Evolutionary conservation across 768 basidiomycete genomes (phyloP).

Genomic region (Tephrocybe sp.): DNA sequence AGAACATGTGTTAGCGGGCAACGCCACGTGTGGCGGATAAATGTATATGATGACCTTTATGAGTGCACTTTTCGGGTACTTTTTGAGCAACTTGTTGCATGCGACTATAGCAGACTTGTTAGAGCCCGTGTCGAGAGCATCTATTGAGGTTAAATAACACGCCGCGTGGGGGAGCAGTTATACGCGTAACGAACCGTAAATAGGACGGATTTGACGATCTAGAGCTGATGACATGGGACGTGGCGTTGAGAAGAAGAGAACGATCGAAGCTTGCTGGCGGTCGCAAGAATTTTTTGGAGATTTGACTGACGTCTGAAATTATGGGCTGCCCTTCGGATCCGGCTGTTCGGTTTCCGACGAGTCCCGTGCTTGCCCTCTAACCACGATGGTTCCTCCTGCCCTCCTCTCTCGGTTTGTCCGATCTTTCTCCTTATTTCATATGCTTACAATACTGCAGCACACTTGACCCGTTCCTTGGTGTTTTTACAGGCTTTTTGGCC

Average conservation of each 20-base stretch:
- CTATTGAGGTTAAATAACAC: conserved; percentile 32
- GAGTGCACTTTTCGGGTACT: conserved; percentile 70
- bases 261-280: not conserved
- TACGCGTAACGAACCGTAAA: conserved; percentile 60
- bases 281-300: conserved; percentile 9
- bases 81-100: conserved; percentile 87
- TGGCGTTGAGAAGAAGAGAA: not conserved
- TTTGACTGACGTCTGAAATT: not conserved
- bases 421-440: not conserved
- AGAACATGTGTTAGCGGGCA: conserved; percentile 1
- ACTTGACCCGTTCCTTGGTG: conserved; percentile 69
- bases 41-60: conserved; percentile 49
- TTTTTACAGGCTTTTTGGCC: conserved; percentile 76
- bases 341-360: conserved; percentile 12
- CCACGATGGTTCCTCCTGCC: conserved; percentile 40
- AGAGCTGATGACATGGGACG: conserved; percentile 53
- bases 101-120: conserved; percentile 84
- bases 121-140: conserved; percentile 82
- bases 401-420: conserved; percentile 49
- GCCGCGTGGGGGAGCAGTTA: conserved; percentile 1
- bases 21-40: conserved; percentile 10
- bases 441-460: conserved; percentile 35
- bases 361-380: conserved; percentile 4
- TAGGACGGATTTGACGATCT: conserved; percentile 82
- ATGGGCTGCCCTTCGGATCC: conserved; percentile 5